phyloP scores from a whole-genome alignment of 1,284 basidiomycete species.

The Schizopora paradoxa region DNA sequence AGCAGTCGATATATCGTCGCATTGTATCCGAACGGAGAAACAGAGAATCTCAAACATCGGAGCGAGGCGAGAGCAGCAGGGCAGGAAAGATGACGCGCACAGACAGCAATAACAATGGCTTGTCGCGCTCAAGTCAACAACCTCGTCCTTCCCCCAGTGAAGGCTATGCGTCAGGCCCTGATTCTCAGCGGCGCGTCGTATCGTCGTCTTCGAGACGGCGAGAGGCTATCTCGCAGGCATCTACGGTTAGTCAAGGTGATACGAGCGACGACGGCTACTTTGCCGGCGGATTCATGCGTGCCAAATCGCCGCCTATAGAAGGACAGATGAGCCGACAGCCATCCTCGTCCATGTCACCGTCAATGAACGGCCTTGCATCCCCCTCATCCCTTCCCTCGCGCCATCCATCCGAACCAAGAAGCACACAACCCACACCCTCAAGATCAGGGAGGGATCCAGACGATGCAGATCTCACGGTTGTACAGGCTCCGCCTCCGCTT shows the following conservation, averaged over 20 bases:
- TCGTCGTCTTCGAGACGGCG: constrained; percentile 11
- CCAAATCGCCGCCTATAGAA: constrained; percentile 7
- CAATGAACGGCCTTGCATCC: background rate
- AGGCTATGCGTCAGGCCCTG: constrained; percentile 3
- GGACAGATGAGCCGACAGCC: too few species aligned
- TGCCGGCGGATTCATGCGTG: constrained; percentile 30
- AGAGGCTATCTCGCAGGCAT: constrained; percentile 12
- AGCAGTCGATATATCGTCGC: constrained; percentile 78
- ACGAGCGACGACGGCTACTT: constrained; percentile 18
- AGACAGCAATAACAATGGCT: constrained; percentile 16
- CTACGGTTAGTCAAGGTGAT: constrained; percentile 39
- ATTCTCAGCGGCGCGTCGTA: constrained; percentile 8
- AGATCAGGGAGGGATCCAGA: constrained; percentile 20
- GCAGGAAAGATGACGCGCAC: constrained; percentile 48
- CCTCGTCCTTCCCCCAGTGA: constrained; percentile 3
- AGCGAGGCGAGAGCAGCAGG: constrained; percentile 42
- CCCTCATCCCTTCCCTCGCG: background rate
- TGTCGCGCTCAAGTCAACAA: constrained; percentile 11
- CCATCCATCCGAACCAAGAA: constrained; percentile 14
- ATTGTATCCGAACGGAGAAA: constrained; percentile 57
- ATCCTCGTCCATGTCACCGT: too few species aligned
- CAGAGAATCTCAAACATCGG: constrained; percentile 29
- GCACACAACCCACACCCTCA: constrained; percentile 22
- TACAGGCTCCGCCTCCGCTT: constrained; percentile 30
- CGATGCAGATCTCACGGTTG: constrained; percentile 25